Conservation (phyloP, 768 basidiomycete species). For the Tulasnella sp. region DNA sequence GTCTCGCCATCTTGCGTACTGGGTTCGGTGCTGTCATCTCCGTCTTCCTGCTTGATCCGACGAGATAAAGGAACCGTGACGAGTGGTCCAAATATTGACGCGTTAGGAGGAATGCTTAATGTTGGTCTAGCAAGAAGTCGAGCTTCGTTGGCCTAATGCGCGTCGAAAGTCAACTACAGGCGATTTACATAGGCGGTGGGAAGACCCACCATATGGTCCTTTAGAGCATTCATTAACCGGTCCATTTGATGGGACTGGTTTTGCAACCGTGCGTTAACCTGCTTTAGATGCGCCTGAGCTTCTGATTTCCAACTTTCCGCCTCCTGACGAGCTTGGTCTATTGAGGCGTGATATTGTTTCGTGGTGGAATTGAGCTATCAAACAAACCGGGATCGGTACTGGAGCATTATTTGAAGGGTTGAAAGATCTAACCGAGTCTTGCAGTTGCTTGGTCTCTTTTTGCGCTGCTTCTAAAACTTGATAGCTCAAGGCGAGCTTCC, state of each 20-base stretch:
- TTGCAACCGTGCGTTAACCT: neutral
- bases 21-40: neutral
- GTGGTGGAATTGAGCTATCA: neutral
- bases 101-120: neutral
- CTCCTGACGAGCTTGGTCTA: neutral
- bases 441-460: neutral
- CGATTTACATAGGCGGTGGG: neutral
- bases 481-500: neutral
- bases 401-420: neutral
- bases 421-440: neutral
- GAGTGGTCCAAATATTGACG: neutral
- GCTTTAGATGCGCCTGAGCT: neutral
- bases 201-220: neutral
- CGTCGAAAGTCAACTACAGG: neutral
- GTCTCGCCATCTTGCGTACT: neutral
- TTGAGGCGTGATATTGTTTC: neutral
- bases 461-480: neutral
- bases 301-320: neutral
- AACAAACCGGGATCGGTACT: neutral
- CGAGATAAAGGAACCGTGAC: neutral
- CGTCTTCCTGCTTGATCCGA: neutral
- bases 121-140: neutral
- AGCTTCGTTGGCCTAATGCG: neutral
- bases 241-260: neutral
- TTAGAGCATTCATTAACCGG: neutral